Percentiles rank a stretch among this genome's conserved stretches.
phyloP scores from a whole-genome alignment of 2,329 filamentous ascomycete species.

The Botrytis fragariae region DNA sequence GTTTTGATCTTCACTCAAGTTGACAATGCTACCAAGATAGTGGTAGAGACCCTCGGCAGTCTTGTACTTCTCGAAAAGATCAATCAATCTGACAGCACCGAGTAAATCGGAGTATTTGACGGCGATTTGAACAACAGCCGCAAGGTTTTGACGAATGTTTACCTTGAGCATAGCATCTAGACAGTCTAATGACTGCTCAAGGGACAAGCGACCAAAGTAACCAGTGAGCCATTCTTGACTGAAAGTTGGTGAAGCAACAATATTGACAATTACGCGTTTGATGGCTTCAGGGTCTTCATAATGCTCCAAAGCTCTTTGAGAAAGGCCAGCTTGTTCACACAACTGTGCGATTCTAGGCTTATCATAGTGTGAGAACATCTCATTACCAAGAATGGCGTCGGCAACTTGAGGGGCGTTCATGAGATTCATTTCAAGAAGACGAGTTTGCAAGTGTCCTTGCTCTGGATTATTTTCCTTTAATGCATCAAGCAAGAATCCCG shows the following conservation, averaged over 20 bases:
- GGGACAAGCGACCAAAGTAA: conserved; percentile 92
- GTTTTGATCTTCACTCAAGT: conserved; percentile 90
- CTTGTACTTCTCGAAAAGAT: conserved; percentile 95
- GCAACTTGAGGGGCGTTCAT: conserved; percentile 96
- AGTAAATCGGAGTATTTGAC: conserved; percentile 98
- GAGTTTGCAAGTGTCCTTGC: conserved; percentile 89
- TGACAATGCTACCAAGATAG: conserved; percentile 97
- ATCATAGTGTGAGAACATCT: conserved; percentile 98
- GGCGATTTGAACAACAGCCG: conserved; percentile 89
- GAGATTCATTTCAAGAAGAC: conserved; percentile 96
- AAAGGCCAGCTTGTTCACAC: conserved; percentile 88
- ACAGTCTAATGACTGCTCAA: conserved; percentile 92
- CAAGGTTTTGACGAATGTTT: conserved; percentile 96
- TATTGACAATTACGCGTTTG: conserved; percentile 85
- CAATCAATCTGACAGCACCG: conserved; percentile 81
- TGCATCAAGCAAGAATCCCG: conserved; percentile 94
- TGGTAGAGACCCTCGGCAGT: conserved; percentile 97
- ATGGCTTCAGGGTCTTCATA: conserved; percentile 87
- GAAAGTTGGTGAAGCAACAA: conserved; percentile 78
- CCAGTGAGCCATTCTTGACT: conserved; percentile 86
- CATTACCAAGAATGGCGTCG: conserved; percentile 94
- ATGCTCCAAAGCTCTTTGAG: conserved; percentile 85
- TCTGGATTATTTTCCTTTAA: conserved; percentile 93
- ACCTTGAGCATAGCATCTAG: conserved; percentile 93
- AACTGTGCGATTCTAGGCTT: conserved; percentile 83